phyloP scores from a whole-genome alignment of 768 basidiomycete genomes.

The Xerocomus brunneocitrinus region DNA sequence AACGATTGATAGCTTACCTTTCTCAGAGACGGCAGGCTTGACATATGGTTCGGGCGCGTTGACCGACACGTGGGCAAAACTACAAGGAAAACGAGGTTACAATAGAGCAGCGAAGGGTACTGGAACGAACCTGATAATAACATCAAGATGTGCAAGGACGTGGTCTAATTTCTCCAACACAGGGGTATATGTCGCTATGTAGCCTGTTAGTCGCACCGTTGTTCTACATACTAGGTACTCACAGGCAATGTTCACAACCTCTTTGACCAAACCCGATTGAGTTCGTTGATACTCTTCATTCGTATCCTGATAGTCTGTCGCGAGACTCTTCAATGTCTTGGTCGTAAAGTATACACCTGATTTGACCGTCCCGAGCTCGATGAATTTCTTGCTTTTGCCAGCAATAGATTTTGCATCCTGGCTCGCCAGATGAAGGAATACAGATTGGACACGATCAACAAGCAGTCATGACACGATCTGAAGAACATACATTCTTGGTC shows the following conservation, averaged over 20 bases:
- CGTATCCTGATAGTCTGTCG: slow-evolving; percentile 66
- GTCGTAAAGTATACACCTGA: slow-evolving; percentile 90
- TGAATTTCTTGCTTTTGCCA: slow-evolving; percentile 57
- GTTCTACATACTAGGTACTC: slow-evolving; percentile 22
- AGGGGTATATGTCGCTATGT: slow-evolving; percentile 84
- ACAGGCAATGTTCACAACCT: slow-evolving; percentile 92
- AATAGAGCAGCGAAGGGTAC: not conserved
- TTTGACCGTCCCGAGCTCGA: slow-evolving; percentile 81
- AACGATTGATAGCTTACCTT: slow-evolving; percentile 43
- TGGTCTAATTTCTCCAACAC: slow-evolving; percentile 82
- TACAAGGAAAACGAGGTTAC: slow-evolving; percentile 26
- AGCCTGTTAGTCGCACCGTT: not conserved
- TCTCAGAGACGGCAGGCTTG: slow-evolving; percentile 75
- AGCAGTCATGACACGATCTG: not conserved
- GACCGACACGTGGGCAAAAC: slow-evolving; percentile 88
- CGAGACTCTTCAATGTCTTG: slow-evolving; percentile 59
- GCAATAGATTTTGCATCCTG: slow-evolving; percentile 78
- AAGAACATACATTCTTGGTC: slow-evolving; percentile 73
- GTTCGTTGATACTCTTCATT: slow-evolving; percentile 66
- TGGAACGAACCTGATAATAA: slow-evolving; percentile 71
- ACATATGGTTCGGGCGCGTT: slow-evolving; percentile 86
- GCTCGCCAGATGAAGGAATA: not conserved
- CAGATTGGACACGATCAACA: not conserved
- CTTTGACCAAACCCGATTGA: slow-evolving; percentile 82
- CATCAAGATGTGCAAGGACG: slow-evolving; percentile 86